These are phyloP conservation scores for Colletotrichum liaoningense DNA, from an alignment of 2,329 filamentous ascomycete species.

Conservation along the genomic window DNA sequence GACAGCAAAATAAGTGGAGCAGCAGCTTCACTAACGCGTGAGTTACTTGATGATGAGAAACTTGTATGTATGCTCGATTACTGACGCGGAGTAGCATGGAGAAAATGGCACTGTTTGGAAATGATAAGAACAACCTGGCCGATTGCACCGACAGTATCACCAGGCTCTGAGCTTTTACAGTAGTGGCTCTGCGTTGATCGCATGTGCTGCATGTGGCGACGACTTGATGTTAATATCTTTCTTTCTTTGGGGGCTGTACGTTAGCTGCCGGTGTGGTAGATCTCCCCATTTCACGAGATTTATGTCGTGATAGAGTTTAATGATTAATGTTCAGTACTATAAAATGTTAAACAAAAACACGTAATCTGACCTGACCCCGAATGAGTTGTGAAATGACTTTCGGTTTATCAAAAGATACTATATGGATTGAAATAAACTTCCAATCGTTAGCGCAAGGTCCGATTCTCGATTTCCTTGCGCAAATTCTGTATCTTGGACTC, in stretches of 20 bases:
- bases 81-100: conserved; percentile 12
- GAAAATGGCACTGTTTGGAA: conserved; percentile 64
- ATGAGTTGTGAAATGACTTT: too few species aligned
- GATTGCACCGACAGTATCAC: conserved; percentile 56
- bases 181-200: not conserved
- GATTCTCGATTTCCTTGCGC: too few species aligned
- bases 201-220: not conserved
- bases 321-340: not conserved
- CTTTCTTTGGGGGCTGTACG: not conserved
- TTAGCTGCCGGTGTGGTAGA: not conserved
- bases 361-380: too few species aligned
- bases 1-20: conserved; percentile 46
- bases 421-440: too few species aligned
- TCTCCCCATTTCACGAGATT: not conserved
- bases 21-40: conserved; percentile 14
- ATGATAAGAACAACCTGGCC: conserved; percentile 64
- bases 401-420: too few species aligned
- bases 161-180: not conserved
- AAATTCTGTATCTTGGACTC: too few species aligned
- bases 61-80: conserved; percentile 49
- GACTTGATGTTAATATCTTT: not conserved
- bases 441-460: too few species aligned
- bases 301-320: not conserved
- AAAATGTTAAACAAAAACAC: too few species aligned
- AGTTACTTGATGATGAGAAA: conserved; percentile 58